A percentile compares a stretch with the other conserved stretches of the same genome.
Conservation (phyloP, 2,329 filamentous ascomycete genomes). For the Conoideocrella luteorostrata region DNA sequence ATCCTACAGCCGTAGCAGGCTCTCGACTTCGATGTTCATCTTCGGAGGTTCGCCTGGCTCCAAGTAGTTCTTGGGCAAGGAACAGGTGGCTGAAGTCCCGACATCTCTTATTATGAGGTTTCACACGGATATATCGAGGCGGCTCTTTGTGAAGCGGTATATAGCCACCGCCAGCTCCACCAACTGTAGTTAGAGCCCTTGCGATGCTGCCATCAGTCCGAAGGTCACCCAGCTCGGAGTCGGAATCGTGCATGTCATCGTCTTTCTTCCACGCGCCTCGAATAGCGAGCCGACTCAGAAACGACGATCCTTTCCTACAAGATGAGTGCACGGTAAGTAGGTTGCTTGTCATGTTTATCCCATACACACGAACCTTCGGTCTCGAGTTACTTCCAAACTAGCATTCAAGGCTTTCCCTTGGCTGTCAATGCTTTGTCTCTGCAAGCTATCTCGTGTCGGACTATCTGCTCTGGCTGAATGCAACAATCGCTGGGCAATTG, state of each 20-base stretch:
- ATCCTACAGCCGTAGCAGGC: constrained; percentile 31
- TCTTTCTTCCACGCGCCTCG: constrained; percentile 69
- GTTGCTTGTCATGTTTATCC: background rate
- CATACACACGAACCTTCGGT: constrained; percentile 52
- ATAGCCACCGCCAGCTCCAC: constrained; percentile 63
- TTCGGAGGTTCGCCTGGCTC: constrained; percentile 38
- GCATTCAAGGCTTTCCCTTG: constrained; percentile 28
- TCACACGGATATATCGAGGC: constrained; percentile 83
- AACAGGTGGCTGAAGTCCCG: constrained; percentile 84
- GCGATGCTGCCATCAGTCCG: constrained; percentile 78
- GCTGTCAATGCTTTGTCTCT: constrained; percentile 36
- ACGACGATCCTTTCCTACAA: constrained; percentile 75
- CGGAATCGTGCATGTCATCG: constrained; percentile 52
- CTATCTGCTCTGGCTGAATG: constrained; percentile 47
- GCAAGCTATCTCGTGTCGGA: constrained; percentile 34
- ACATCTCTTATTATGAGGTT: constrained; percentile 70
- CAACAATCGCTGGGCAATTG: constrained; percentile 50
- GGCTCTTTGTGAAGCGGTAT: constrained; percentile 84
- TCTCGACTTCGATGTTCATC: constrained; percentile 21
- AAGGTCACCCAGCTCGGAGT: constrained; percentile 61
- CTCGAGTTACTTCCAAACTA: constrained; percentile 44
- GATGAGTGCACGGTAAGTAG: constrained; percentile 9
- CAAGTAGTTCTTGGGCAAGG: constrained; percentile 79
- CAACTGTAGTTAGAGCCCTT: constrained; percentile 70
- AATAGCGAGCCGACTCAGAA: constrained; percentile 75